These are phyloP conservation scores for Leccinum obscurum DNA, from an alignment of 768 basidiomycete species.

Conservation along the genomic window DNA sequence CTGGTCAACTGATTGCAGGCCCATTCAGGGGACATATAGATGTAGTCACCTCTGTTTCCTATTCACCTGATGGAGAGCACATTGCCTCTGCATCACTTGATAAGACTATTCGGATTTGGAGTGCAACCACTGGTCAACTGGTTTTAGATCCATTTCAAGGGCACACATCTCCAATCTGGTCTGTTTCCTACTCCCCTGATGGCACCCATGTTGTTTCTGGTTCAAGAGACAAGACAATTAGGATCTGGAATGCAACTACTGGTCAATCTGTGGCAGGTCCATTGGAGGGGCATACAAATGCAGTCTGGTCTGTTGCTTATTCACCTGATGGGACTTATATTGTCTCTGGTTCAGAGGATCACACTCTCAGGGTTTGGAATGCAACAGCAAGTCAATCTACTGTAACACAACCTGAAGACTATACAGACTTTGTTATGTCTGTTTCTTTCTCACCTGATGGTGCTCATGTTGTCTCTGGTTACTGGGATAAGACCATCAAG, in stretches of 20 bases:
- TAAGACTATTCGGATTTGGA: constrained; percentile 1
- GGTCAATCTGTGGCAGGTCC: background rate
- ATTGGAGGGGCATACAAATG: background rate
- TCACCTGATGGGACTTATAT: background rate
- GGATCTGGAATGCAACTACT: background rate
- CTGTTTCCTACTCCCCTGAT: constrained; percentile 3
- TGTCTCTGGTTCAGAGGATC: background rate
- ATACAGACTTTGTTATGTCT: background rate
- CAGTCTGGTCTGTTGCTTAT: background rate
- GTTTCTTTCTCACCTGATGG: constrained; percentile 1
- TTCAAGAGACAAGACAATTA: background rate
- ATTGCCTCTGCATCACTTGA: background rate
- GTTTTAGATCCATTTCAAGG: background rate
- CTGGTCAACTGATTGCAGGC: background rate
- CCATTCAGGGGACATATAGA: background rate
- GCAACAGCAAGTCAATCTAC: constrained; percentile 2
- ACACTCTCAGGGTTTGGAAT: constrained; percentile 19
- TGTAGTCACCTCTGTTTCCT: background rate
- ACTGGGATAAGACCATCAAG: background rate
- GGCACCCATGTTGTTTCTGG: constrained; percentile 1
- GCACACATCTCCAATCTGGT: background rate
- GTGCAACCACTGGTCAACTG: background rate
- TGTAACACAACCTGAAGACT: constrained; percentile 5
- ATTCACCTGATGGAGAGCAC: background rate
- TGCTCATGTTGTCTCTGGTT: background rate